Evolutionary conservation across 83 land plant genomes (phyloP), one percentile per base, ranked within the genome.

Genomic region (Larix sibirica): DNA sequence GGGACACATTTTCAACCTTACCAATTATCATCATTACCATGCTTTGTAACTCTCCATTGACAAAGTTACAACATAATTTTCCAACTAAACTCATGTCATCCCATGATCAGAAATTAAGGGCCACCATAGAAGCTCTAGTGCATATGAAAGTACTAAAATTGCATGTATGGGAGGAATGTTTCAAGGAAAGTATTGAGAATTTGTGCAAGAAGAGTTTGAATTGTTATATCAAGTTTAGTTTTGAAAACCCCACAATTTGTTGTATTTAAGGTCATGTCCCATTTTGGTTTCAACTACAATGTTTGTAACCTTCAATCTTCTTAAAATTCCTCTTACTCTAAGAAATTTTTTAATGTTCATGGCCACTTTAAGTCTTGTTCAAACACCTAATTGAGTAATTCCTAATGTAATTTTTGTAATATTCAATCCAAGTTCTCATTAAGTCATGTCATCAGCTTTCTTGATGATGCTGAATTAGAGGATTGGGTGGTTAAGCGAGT

Each of bases 61-160:
- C 95, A 12, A 93, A 90, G 58, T 44, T 93, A 12, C 93, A 93
- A 79, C 95, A 90, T 36, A 91, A 84, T 80, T 93, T 82, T 65
- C 96, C 88, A 82, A 87, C 81, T 2, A 86, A 83, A 66, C 91
- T 96, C n/a, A 96, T 95, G 98, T 86, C 33, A 38, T 94, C 95
- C 40, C 98, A 92, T 66, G 98, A 94, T 81, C 87, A 83, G 65
- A 80, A 96, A 47, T 78, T 96, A 38, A 93, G 91, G 79, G 97
- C 96, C 47, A 83, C 86, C 36, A 62, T 92, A 9, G 97, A 95
- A 87, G 95, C 94, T 20, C 89, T 96, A 44, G 80, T 88, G 65
- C 90, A 87, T 83, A 96, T 96, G 95, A 94, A 93, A 81, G 91
- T 96, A 62, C 81, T 96, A 66, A 96, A 96, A 67, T 85, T 96